Conservation (phyloP, 352 stramenopile genomes). For the Pythium dissotocum region DNA sequence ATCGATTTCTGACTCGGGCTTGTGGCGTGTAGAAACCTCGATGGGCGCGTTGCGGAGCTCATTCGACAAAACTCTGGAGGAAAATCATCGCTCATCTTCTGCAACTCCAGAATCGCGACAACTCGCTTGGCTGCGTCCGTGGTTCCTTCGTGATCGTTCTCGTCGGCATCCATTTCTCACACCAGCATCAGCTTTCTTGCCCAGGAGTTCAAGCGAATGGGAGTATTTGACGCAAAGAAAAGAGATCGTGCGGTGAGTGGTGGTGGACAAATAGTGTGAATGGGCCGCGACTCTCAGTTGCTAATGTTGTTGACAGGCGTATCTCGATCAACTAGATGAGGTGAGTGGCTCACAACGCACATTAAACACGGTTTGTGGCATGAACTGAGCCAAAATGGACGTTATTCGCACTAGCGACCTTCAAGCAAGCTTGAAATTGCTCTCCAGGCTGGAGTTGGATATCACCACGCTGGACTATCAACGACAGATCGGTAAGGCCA, state of each 20-base stretch:
- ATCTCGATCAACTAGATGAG: not conserved
- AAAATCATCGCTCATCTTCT: constrained; percentile 67
- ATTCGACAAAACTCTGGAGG: constrained; percentile 43
- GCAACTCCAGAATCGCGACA: constrained; percentile 33
- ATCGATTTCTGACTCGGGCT: not conserved
- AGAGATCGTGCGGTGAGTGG: constrained; percentile 14
- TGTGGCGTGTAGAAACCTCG: constrained; percentile 36
- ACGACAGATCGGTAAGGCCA: constrained; percentile 28
- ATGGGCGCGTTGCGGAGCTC: constrained; percentile 42
- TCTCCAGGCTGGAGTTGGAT: constrained; percentile 33
- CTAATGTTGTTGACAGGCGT: not conserved
- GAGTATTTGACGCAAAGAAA: constrained; percentile 16
- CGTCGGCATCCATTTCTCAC: not conserved
- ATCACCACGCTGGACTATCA: constrained; percentile 39
- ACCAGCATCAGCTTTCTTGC: constrained; percentile 11
- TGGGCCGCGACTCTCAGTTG: too few species aligned
- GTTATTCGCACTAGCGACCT: constrained; percentile 2
- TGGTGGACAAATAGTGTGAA: not conserved
- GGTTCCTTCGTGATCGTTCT: not conserved
- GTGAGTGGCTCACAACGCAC: not conserved
- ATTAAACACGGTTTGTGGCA: not conserved
- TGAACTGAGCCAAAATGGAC: not conserved
- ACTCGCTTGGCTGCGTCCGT: constrained; percentile 32
- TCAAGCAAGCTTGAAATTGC: constrained; percentile 6
- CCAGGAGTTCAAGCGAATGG: constrained; percentile 11